Evolutionary conservation across 768 basidiomycete species (phyloP).

Genomic region (Kwoniella dendrophila): DNA sequence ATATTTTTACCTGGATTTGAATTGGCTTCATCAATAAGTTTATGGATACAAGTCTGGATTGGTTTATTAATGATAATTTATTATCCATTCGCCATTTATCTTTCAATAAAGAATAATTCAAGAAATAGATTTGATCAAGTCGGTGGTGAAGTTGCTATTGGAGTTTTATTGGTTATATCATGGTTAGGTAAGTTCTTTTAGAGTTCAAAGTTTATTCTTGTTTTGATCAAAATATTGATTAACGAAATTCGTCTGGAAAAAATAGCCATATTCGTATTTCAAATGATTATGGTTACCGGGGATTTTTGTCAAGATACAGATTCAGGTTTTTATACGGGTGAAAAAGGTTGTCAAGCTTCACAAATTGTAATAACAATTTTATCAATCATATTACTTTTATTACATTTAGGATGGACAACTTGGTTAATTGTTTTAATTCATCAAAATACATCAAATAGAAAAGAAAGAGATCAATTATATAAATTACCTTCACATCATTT

Average conservation of each 20-base stretch:
- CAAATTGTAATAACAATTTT: conserved; percentile 1
- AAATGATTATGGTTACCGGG: not conserved
- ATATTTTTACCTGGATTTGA: conserved; percentile 1
- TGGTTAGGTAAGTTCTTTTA: conserved; percentile 21
- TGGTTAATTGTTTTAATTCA: conserved; percentile 5
- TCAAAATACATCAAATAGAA: not conserved
- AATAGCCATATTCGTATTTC: not conserved
- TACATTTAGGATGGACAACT: conserved; percentile 11
- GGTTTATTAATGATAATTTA: conserved; percentile 25
- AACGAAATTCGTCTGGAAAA: not conserved
- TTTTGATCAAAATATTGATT: not conserved
- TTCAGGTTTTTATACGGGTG: conserved; percentile 5
- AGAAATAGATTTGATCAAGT: conserved; percentile 24
- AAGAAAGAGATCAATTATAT: conserved; percentile 7
- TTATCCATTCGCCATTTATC: conserved; percentile 24
- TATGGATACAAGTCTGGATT: not conserved
- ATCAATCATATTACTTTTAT: not conserved
- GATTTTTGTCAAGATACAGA: conserved; percentile 9
- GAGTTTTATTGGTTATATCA: conserved; percentile 16
- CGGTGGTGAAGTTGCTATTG: conserved; percentile 29
- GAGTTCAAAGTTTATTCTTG: too few species aligned
- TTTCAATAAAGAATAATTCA: conserved; percentile 17
- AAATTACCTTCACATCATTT: conserved; percentile 11
- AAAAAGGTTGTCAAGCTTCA: not conserved
- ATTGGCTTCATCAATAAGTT: not conserved